Conservation (phyloP, 257 asterid genomes). For the Rhazya stricta region DNA sequence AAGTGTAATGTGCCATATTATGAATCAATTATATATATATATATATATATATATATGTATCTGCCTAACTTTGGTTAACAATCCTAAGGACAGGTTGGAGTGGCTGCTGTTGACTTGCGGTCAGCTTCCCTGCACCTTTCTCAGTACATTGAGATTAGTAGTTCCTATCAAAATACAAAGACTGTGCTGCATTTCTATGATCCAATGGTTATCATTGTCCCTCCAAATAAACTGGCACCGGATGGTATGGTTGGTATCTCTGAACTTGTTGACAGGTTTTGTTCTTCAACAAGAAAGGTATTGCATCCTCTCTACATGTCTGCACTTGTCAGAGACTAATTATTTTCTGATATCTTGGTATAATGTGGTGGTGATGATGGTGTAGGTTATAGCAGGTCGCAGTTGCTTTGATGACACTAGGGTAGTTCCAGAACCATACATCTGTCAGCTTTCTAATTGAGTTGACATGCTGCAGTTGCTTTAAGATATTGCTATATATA, state of each 20-base stretch:
- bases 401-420: conserved; percentile 95
- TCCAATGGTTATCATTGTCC: conserved; percentile 76
- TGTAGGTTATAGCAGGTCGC: conserved; percentile 73
- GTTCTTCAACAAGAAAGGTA: conserved; percentile 69
- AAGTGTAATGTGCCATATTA: neutral
- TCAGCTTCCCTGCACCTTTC: conserved; percentile 95
- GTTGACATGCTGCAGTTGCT: conserved; percentile 22
- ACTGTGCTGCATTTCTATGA: conserved; percentile 84
- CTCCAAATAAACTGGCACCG: conserved; percentile 77
- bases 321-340: neutral
- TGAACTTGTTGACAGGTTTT: conserved; percentile 71
- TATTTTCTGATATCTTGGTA: conserved; percentile 17
- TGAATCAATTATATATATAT: neutral
- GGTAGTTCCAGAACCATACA: conserved; percentile 43
- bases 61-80: conserved; percentile 4
- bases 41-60: too few species aligned
- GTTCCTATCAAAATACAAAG: conserved; percentile 89
- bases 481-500: conserved; percentile 25
- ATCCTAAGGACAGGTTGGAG: conserved; percentile 64
- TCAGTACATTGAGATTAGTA: conserved; percentile 92
- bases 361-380: conserved; percentile 23
- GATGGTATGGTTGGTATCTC: conserved; percentile 98
- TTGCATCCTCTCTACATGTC: conserved; percentile 2
- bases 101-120: conserved; percentile 93
- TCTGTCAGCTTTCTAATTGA: conserved; percentile 17